phyloP scores from a whole-genome alignment of 129 eudicot genomes.

The Artemisia tridentata region DNA sequence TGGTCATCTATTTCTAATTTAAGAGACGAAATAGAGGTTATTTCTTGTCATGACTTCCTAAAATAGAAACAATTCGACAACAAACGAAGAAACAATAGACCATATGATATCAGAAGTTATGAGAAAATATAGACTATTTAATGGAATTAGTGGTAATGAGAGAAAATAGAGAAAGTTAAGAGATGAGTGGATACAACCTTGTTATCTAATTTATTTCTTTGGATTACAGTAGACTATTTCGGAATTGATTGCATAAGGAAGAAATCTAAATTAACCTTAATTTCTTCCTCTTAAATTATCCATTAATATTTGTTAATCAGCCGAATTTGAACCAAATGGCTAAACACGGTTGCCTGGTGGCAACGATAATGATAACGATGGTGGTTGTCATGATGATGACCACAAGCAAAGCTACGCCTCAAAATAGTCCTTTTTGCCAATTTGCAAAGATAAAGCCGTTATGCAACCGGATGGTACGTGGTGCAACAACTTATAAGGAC shows the following conservation, averaged over 20 bases:
- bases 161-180: conserved; percentile 26
- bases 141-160: conserved; percentile 22
- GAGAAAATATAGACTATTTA: conserved; percentile 9
- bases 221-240: conserved; percentile 18
- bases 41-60: too few relatives aligned
- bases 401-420: conserved; percentile 20
- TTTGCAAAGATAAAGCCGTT: conserved; percentile 34
- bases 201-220: conserved; percentile 14
- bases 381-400: conserved; percentile 23
- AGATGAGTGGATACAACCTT: conserved; percentile 19
- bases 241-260: conserved; percentile 26
- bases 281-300: conserved; percentile 28
- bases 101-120: background rate
- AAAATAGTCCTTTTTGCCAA: conserved; percentile 26
- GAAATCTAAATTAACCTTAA: conserved; percentile 8
- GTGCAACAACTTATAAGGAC: conserved; percentile 26
- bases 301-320: background rate
- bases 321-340: conserved; percentile 16
- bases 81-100: too few relatives aligned
- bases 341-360: background rate
- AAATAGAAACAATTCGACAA: too few relatives aligned
- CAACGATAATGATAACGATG: conserved; percentile 10
- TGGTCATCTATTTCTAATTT: too few relatives aligned
- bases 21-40: too few relatives aligned
- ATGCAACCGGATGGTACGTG: conserved; percentile 31